phyloP scores from a whole-genome alignment of 768 basidiomycete genomes.

The Glaciozyma martinii region DNA sequence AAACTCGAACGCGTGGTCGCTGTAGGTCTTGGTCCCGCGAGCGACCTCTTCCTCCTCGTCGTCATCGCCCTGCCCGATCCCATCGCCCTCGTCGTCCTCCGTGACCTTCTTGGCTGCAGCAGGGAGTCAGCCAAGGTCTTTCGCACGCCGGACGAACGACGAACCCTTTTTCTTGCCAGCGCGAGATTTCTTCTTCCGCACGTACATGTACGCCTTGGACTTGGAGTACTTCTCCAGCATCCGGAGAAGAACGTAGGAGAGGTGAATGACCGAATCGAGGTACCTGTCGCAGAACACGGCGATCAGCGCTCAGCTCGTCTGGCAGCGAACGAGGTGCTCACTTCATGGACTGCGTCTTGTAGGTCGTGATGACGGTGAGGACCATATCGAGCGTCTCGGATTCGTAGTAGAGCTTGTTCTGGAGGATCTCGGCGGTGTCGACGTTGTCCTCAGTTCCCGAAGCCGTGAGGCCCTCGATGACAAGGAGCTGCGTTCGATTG shows the following conservation, averaged over 20 bases:
- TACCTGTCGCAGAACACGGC: slow-evolving; percentile 45
- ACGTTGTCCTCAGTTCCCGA: slow-evolving; percentile 49
- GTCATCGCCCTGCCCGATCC: slow-evolving; percentile 60
- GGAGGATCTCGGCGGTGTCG: slow-evolving; percentile 71
- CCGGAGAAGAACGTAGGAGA: slow-evolving; percentile 72
- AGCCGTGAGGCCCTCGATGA: slow-evolving; percentile 73
- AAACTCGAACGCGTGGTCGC: slow-evolving; percentile 85
- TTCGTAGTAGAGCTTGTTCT: slow-evolving; percentile 88
- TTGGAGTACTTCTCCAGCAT: slow-evolving; percentile 87
- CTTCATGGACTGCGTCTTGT: slow-evolving; percentile 59
- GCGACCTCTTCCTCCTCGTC: slow-evolving; percentile 53
- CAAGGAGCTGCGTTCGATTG: slow-evolving; percentile 49
- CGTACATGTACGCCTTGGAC: slow-evolving; percentile 60
- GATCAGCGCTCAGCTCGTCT: neutral
- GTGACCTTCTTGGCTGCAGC: neutral
- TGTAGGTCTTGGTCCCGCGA: slow-evolving; percentile 51
- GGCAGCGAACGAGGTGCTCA: slow-evolving; percentile 31
- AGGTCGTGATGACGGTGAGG: slow-evolving; percentile 62
- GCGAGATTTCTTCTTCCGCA: slow-evolving; percentile 54
- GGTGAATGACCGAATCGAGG: slow-evolving; percentile 73
- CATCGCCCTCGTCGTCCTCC: slow-evolving; percentile 44
- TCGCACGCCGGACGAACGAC: neutral
- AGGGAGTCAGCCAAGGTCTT: neutral
- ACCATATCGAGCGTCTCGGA: slow-evolving; percentile 87
- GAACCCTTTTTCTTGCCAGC: slow-evolving; percentile 45